Evolutionary conservation across 305 asterid genomes (phyloP).

Genomic region (Solanum hybrid): DNA sequence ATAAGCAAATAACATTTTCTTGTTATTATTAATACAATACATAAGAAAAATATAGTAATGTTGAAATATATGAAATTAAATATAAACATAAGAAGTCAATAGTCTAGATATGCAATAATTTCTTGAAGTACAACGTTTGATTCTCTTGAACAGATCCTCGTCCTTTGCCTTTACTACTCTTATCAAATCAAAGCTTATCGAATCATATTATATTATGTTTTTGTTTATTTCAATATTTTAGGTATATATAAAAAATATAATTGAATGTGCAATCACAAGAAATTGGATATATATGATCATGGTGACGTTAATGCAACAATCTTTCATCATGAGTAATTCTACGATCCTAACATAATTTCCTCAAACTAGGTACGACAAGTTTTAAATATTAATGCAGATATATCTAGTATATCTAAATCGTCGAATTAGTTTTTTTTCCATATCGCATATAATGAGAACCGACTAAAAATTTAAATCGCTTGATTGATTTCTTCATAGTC

Average conservation of each 20-base stretch:
- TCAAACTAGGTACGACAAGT: not conserved
- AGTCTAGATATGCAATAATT: conserved; percentile 17
- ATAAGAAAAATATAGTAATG: not conserved
- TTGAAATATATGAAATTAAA: not conserved
- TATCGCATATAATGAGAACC: not conserved
- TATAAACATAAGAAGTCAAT: conserved; percentile 15
- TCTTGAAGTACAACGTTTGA: conserved; percentile 1
- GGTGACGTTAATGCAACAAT: not conserved
- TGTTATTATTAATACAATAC: not conserved
- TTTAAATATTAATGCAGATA: not conserved
- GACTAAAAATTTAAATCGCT: no score
- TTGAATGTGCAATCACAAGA: not conserved
- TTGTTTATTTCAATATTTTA: not conserved
- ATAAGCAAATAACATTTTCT: not conserved
- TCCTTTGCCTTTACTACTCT: not conserved
- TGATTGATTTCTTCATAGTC: not conserved
- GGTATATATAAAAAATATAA: not conserved
- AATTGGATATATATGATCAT: not conserved
- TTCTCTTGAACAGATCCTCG: not conserved
- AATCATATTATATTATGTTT: not conserved
- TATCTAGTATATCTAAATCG: rapidly evolving
- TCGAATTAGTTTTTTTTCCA: not conserved
- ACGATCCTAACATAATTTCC: not conserved
- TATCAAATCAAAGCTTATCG: not conserved
- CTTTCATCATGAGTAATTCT: not conserved